phyloP scores from a whole-genome alignment of 495 filamentous ascomycete species.

The Hyaloscypha bicolor region DNA sequence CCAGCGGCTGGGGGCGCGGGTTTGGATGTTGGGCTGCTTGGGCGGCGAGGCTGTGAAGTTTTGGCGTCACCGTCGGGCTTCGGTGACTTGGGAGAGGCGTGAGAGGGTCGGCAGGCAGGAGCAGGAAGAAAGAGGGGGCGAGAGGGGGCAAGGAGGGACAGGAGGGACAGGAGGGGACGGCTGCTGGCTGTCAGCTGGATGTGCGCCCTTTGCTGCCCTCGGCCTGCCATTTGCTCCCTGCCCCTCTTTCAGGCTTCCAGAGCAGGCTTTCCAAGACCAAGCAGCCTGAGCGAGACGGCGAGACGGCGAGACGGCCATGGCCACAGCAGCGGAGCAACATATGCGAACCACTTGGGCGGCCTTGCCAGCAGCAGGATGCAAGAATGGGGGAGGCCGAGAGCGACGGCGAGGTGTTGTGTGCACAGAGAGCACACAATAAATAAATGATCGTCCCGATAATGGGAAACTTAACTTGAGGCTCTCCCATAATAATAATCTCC shows the following conservation, averaged over 20 bases:
- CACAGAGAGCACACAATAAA: neutral
- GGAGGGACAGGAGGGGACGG: neutral
- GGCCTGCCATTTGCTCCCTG: conserved; percentile 1
- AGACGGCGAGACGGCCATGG: neutral
- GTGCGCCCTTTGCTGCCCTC: neutral
- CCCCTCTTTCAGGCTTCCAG: conserved; percentile 28
- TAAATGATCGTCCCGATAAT: neutral
- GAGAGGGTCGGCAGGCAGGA: conserved; percentile 15
- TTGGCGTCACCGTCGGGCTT: neutral
- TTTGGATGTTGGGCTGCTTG: conserved; percentile 15
- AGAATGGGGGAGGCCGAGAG: neutral
- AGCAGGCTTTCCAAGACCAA: conserved; percentile 20
- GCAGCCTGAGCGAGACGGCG: neutral
- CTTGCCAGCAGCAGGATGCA: neutral
- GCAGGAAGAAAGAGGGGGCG: conserved; percentile 3
- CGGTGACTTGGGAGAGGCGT: neutral
- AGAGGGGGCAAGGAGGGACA: neutral
- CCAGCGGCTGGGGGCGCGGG: neutral
- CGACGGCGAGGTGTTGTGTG: neutral
- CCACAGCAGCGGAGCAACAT: neutral
- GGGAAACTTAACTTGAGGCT: neutral
- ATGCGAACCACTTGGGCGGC: neutral
- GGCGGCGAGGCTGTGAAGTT: conserved; percentile 13
- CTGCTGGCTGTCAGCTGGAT: conserved; percentile 14
- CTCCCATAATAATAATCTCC: neutral